Percentiles rank a stretch among this genome's conserved stretches.
phyloP scores from a whole-genome alignment of 805 yeast genomes.

The Ogataea paraovalis region DNA sequence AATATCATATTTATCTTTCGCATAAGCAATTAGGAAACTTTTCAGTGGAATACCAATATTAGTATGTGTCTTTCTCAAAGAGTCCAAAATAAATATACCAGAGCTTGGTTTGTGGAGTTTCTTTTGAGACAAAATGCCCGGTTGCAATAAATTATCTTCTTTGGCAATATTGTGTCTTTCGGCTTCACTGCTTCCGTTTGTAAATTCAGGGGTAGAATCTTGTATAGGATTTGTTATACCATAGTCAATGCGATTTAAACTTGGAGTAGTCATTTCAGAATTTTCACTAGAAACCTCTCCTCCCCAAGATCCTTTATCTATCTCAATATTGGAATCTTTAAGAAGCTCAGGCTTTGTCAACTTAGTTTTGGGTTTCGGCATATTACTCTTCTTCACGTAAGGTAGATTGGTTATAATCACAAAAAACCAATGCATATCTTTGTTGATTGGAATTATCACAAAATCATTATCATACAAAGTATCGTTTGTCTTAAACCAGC shows the following conservation, averaged over 20 bases:
- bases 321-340: conserved; percentile 1
- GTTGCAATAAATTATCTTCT: neutral
- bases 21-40: conserved; percentile 61
- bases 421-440: conserved; percentile 83
- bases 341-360: neutral
- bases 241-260: neutral
- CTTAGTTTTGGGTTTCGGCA: neutral
- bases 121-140: neutral
- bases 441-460: conserved; percentile 78
- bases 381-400: conserved; percentile 13
- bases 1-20: conserved; percentile 55
- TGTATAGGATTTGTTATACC: neutral
- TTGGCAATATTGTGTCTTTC: neutral
- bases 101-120: conserved; percentile 22
- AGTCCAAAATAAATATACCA: conserved; percentile 66
- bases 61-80: conserved; percentile 58
- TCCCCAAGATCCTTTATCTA: neutral
- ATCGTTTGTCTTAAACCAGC: conserved; percentile 76
- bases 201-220: neutral
- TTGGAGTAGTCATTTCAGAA: neutral
- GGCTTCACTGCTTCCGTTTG: neutral
- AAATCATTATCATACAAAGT: conserved; percentile 48
- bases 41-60: conserved; percentile 51
- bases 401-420: conserved; percentile 62
- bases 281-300: neutral